Conservation (phyloP, 1,139 yeast species). For the Hansenula anomala region DNA sequence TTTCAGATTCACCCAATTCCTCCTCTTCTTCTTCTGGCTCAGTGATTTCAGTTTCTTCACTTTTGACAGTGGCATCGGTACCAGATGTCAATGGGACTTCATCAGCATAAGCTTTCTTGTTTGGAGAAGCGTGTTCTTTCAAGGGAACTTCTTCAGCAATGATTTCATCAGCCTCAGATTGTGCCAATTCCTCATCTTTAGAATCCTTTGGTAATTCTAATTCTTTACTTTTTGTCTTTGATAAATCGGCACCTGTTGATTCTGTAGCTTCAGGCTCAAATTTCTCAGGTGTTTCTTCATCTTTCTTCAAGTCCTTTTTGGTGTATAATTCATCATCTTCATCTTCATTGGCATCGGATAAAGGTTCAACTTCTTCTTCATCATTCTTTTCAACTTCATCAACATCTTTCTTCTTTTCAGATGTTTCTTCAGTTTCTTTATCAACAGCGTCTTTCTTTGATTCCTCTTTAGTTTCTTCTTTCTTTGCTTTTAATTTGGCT, state of each 20-base stretch:
- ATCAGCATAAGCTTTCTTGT: not conserved
- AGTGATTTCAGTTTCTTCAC: not conserved
- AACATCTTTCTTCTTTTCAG: constrained; percentile 1
- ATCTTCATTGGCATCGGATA: constrained; percentile 2
- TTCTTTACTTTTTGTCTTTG: not conserved
- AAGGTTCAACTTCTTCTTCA: constrained; percentile 2
- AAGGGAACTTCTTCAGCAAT: constrained; percentile 1
- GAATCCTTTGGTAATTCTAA: constrained; percentile 9
- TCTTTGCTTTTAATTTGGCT: constrained; percentile 4
- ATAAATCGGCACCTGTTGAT: not conserved
- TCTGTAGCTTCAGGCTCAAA: not conserved
- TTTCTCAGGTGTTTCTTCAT: not conserved
- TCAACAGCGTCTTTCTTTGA: not conserved
- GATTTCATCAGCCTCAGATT: constrained; percentile 14
- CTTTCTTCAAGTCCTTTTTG: not conserved
- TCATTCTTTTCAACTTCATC: constrained; percentile 1
- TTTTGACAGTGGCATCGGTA: not conserved
- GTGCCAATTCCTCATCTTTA: constrained; percentile 10
- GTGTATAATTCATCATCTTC: constrained; percentile 3
- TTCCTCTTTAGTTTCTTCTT: constrained; percentile 3
- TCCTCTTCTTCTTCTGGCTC: not conserved
- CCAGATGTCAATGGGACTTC: constrained; percentile 1
- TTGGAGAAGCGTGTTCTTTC: constrained; percentile 1
- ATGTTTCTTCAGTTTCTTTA: not conserved
- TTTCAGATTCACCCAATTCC: not conserved